Percentiles rank a stretch among this genome's conserved stretches.
phyloP scores from a whole-genome alignment of 768 basidiomycete species.

The Suillus clintonianus region DNA sequence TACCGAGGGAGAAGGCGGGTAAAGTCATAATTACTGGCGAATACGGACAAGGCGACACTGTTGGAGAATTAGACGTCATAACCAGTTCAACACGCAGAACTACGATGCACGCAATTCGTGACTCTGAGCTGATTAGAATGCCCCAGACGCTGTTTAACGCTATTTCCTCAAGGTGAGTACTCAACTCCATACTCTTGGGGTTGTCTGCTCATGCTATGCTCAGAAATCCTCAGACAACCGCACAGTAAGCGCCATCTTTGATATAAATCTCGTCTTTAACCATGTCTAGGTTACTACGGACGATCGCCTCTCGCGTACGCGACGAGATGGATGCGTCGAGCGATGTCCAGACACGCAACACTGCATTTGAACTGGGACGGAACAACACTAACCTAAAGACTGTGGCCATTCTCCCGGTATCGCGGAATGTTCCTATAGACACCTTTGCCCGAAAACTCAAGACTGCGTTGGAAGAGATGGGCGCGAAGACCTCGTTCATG shows the following conservation, averaged over 20 bases:
- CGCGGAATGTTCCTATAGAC: conserved; percentile 85
- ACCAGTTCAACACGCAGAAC: conserved; percentile 84
- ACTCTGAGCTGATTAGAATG: conserved; percentile 96
- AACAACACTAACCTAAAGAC: conserved; percentile 92
- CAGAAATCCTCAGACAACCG: conserved; percentile 84
- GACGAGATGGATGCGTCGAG: conserved; percentile 73
- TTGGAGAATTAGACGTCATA: conserved; percentile 97
- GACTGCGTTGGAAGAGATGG: conserved; percentile 84
- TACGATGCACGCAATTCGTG: conserved; percentile 96
- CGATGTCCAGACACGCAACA: conserved; percentile 49
- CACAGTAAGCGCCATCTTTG: conserved; percentile 55
- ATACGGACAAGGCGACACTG: conserved; percentile 96
- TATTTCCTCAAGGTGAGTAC: conserved; percentile 75
- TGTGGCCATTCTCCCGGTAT: conserved; percentile 87
- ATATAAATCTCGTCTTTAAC: background rate
- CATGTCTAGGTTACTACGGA: conserved; percentile 63
- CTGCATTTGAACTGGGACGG: conserved; percentile 62
- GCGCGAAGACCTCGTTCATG: conserved; percentile 89
- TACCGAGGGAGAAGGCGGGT: conserved; percentile 75
- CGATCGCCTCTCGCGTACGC: conserved; percentile 91
- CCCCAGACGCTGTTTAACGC: conserved; percentile 98
- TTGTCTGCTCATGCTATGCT: conserved; percentile 2
- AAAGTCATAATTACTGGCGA: conserved; percentile 84
- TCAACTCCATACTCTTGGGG: background rate
- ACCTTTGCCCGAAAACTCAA: conserved; percentile 90